Conservation (phyloP, 176 grass and related monocot species). For the Aegilops speltoides region DNA sequence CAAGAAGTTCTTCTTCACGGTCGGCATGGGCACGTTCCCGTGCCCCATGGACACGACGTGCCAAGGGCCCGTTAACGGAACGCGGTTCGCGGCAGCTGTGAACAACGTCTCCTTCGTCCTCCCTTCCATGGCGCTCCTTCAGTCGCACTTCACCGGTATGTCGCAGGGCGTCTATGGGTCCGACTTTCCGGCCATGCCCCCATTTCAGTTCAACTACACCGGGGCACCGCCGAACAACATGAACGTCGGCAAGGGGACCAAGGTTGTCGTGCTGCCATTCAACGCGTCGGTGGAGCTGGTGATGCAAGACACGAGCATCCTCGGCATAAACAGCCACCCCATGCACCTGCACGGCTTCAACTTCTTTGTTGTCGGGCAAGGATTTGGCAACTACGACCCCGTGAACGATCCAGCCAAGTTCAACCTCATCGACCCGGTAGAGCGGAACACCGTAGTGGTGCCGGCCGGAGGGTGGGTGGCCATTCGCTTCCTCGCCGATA, state of each 20-base stretch:
- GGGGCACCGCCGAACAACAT: neutral
- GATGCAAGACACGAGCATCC: neutral
- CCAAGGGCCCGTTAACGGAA: no score
- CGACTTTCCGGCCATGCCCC: neutral
- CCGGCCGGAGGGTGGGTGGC: neutral
- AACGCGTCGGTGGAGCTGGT: neutral
- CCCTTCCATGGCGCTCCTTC: no score
- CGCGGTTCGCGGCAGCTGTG: no score
- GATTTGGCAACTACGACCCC: neutral
- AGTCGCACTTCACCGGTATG: no score
- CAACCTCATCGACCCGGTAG: neutral
- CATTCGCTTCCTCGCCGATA: neutral
- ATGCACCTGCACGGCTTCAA: neutral
- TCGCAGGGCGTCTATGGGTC: no score
- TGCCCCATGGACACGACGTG: no score
- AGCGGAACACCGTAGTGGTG: neutral
- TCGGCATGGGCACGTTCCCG: no score
- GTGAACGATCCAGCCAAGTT: neutral
- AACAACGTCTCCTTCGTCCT: no score
- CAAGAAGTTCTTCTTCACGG: no score
- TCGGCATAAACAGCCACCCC: neutral
- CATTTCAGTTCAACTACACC: no score
- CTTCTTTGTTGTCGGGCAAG: neutral
- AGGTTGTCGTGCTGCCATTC: neutral
- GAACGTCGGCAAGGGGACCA: neutral